Evolutionary conservation across 2,329 filamentous ascomycete genomes (phyloP), one percentile per base, ranked within the genome.

Genomic region (Thielaviopsis ethacetica): DNA sequence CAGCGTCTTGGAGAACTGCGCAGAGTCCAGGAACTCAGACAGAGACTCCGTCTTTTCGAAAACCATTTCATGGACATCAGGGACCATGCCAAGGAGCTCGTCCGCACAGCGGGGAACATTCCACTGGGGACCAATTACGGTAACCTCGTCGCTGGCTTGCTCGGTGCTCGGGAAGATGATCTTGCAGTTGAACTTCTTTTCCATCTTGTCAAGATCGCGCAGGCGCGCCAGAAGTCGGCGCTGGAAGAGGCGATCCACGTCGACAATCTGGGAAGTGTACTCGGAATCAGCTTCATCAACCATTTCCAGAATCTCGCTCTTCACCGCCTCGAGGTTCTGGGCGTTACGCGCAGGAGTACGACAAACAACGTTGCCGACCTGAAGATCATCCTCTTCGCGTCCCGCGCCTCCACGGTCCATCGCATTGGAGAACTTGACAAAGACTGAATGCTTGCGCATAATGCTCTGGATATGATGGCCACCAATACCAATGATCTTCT

Each of bases 371-470:
- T 98, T 97, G 74, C 98, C 93, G 53, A 97, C 90, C 71, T 96
- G 95, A 73, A 95, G 88, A 68, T 98, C 93, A 68, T 98, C 93
- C 67, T 98, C 93, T 68, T 97, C 91, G 65, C 94, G 91, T 64
- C 90, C 88, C 71, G 94, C 86, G 41, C 91, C 73, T 74, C 89
- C 93, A 68, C 93, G 85, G 69, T 98, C 93, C 91, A 97, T 97
- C 17, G 93, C 93, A 66, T 98, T 98, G 64, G 90, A 95, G 68
- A 98, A 98, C 70, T 98, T 98, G 74, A 98, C 93, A 66, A 98
- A 98, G 65, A 98, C 93, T 0, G 93, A 97, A 72, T 98, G 95
- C 73, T 97, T 97, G 77, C 98, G 97, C 93, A 98, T 98, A 75
- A 98, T 97, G 59, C 91, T 88, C 71, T 98, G 93, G 65, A 98